phyloP scores from a whole-genome alignment of 2,329 filamentous ascomycete genomes.

The Colletotrichum abscissum region DNA sequence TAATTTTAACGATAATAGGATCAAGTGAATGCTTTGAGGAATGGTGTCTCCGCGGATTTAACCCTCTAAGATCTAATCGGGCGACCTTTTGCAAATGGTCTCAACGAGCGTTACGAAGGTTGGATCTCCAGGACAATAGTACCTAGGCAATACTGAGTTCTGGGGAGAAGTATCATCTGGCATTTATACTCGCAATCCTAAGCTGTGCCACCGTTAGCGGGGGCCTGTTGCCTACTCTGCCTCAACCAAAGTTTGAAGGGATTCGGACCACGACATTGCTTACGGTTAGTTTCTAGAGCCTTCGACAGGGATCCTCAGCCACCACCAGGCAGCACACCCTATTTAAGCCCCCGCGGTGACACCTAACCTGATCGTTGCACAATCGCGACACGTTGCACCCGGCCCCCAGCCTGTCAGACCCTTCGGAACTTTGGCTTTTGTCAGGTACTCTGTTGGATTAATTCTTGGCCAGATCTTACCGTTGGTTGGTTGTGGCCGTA shows the following conservation, averaged over 20 bases:
- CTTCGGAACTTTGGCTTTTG: not conserved
- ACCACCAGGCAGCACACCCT: constrained; percentile 5
- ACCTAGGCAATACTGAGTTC: no score
- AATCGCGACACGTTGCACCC: not conserved
- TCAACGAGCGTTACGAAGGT: no score
- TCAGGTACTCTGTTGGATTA: no score
- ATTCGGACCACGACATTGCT: constrained; percentile 2
- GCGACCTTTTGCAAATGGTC: no score
- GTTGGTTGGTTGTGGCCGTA: no score
- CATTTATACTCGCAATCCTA: not conserved
- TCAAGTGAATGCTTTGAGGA: no score
- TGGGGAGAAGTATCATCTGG: no score
- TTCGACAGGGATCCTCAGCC: constrained; percentile 17
- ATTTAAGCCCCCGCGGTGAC: not conserved
- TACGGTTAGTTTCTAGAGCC: constrained; percentile 17
- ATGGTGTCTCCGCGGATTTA: no score
- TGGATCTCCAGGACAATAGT: not conserved
- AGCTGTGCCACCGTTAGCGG: not conserved
- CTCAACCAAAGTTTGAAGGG: not conserved
- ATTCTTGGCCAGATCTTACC: no score
- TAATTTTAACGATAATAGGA: not conserved
- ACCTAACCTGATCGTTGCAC: not conserved
- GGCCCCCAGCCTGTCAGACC: not conserved
- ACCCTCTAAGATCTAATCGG: no score
- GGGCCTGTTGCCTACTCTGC: constrained; percentile 12